These are phyloP conservation scores for Yamadazyma blattariae DNA, from an alignment of 1,139 yeast species.

Conservation along the genomic window DNA sequence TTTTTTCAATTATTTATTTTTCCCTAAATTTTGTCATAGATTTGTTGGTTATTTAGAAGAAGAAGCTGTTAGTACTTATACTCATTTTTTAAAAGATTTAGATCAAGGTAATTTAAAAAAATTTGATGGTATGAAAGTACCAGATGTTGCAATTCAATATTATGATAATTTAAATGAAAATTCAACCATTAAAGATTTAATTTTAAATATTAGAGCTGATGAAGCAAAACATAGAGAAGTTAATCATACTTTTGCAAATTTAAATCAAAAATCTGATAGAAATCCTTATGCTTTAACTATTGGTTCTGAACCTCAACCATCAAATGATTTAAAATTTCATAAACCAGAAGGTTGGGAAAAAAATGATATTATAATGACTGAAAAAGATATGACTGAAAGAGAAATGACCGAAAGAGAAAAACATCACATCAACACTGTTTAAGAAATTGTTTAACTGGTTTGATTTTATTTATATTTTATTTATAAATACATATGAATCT, in stretches of 20 bases:
- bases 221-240: constrained; percentile 79
- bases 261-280: constrained; percentile 52
- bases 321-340: constrained; percentile 44
- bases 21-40: constrained; percentile 68
- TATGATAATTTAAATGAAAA: constrained; percentile 53
- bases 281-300: constrained; percentile 64
- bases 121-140: constrained; percentile 43
- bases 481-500: too few relatives aligned
- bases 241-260: constrained; percentile 72
- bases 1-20: constrained; percentile 56
- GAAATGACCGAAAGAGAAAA: not conserved
- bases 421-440: too few relatives aligned
- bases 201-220: constrained; percentile 57
- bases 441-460: too few relatives aligned
- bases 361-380: constrained; percentile 34
- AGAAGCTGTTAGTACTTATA: constrained; percentile 72
- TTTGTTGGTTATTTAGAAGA: constrained; percentile 80
- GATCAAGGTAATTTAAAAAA: constrained; percentile 51
- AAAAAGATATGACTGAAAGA: not conserved
- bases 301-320: constrained; percentile 49
- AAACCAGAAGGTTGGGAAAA: constrained; percentile 64
- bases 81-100: constrained; percentile 57
- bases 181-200: constrained; percentile 58
- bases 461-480: too few relatives aligned
- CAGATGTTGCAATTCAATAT: constrained; percentile 60